Base-by-base conservation (phyloP, 345 rosid genomes). In the Eucalyptus marginata region DNA sequence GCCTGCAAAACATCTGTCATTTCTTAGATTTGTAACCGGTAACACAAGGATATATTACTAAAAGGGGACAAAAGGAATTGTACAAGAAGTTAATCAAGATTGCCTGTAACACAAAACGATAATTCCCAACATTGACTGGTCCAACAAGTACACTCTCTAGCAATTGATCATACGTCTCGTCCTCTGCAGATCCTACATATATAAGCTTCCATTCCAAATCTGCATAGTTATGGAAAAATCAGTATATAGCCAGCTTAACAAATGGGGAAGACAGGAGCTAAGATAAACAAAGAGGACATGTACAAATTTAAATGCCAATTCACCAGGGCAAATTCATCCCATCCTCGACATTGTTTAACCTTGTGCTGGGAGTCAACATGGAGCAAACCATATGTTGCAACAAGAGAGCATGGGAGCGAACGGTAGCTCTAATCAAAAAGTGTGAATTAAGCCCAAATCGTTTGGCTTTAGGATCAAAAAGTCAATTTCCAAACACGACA, bases 131-230 rank as follows among this genome's bases (percentile, higher is more conserved):
- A 83, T 96, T 96, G 89, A 97, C 97, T 83, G 99, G 98, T n/a
- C 99, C 98, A 51, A 97, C 99, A 51, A 97, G 96, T 85, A 97
- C 98, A 90, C 99, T 96, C 89, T 97, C 99, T 36, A 97, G 86
- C 46, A 93, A 90, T 89, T 96, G 99, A 92, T 97, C 99, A 86
- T 92, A 97, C 1, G 97, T 96, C 89, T 97, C 99, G 25, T 97
- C 99, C 92, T 96, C 99, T 24, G 99, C 99, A 86, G 99, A 97
- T 13, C 99, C 99, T 15, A 97, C 99, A n/a, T 97, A 97, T 76
- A 94, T 95, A 51, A 97, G 98, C 91, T 97, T 97, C 99, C 99
- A 97, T 87, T 97, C 99, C 90, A 97, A 88, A 95, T 97, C 99
- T 96, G 94, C 92, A 90, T 68, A 17, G 59, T 22, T 40, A 88